Conservation (phyloP, 2,329 filamentous ascomycete species). For the Pyricularia pennisetigena region DNA sequence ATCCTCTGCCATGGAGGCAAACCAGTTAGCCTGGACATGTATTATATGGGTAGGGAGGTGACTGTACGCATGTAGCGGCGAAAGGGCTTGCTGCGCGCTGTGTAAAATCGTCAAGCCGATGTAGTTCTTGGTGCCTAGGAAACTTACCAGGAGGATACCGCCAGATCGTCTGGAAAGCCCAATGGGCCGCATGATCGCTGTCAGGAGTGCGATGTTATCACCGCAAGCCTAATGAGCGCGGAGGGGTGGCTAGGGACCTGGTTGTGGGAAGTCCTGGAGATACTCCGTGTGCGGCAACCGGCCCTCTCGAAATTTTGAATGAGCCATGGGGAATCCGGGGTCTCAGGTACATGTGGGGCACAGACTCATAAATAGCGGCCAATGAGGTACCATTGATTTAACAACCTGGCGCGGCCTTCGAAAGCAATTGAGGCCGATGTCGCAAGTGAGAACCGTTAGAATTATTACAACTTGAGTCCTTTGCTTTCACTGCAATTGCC, state of each 20-base stretch:
- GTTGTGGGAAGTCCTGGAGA: background rate
- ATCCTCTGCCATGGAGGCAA: slow-evolving; percentile 19
- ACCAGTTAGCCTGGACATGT: slow-evolving; percentile 3
- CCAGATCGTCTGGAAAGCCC: slow-evolving; percentile 38
- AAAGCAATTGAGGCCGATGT: background rate
- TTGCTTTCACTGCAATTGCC: background rate
- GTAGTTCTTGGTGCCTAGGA: background rate
- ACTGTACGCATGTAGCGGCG: background rate
- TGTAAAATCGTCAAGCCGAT: background rate
- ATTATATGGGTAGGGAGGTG: background rate
- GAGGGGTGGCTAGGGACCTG: background rate
- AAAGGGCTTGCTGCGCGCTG: background rate
- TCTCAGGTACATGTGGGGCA: background rate
- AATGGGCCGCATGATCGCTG: slow-evolving; percentile 36
- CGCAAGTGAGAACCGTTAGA: background rate
- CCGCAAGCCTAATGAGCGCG: background rate
- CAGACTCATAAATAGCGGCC: background rate
- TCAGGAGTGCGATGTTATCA: slow-evolving; percentile 2
- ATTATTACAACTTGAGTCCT: background rate
- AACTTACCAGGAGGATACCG: slow-evolving; percentile 33
- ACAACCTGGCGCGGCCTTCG: background rate
- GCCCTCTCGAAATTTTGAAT: background rate
- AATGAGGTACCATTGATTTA: background rate
- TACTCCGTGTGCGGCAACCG: background rate
- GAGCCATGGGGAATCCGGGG: background rate